Evolutionary conservation across 2,329 filamentous ascomycete species (phyloP), one percentile per base, ranked within the genome.

Genomic region (Curvularia sp.): DNA sequence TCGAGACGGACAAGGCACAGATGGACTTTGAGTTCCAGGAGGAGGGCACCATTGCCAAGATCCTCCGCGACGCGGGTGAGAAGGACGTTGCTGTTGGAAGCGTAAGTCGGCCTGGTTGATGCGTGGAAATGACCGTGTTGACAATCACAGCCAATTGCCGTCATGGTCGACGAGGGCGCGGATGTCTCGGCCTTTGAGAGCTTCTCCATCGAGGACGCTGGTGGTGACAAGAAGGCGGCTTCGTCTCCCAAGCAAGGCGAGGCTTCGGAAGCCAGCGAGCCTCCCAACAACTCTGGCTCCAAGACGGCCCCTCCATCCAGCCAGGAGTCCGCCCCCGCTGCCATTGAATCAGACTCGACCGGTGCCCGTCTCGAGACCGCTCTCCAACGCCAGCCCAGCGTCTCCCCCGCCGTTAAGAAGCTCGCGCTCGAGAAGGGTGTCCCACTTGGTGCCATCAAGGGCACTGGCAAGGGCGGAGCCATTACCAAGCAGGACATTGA

Each of bases 11-110:
- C 82, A 99, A 99, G 86, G 95, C 95, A 66, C 95, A 98, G 84
- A 99, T 99, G 95, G 95, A 99, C 84, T 98, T 99, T 79, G 95
- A 99, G 81, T 98, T 96, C 82, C 95, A 99, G 81, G 95, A 99
- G 75, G 95, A 98, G 78, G 95, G 94, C 83, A 86, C 96, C 60
- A 85, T 99, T 69, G 94, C 95, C 74, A 97, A 97, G 86, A 86
- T 98, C 65, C 84, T 99, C 75, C 95, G 93, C 83, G 91, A 97
- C 45, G 89, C 90, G 60, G 96, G 96, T 67, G 90, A 89, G 80
- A 99, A 98, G 85, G 95, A 99, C 78, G 83, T 99, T 63, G 79
- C 94, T 28, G 93, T 99, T 72, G 95, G 95, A 79, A 95, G 90
- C 80, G 95, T 99, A 87, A 83, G 71, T 69, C 45, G 46, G 39